Base-by-base conservation (phyloP, 352 stramenopile genomes). In the Phytophthora rubi region DNA sequence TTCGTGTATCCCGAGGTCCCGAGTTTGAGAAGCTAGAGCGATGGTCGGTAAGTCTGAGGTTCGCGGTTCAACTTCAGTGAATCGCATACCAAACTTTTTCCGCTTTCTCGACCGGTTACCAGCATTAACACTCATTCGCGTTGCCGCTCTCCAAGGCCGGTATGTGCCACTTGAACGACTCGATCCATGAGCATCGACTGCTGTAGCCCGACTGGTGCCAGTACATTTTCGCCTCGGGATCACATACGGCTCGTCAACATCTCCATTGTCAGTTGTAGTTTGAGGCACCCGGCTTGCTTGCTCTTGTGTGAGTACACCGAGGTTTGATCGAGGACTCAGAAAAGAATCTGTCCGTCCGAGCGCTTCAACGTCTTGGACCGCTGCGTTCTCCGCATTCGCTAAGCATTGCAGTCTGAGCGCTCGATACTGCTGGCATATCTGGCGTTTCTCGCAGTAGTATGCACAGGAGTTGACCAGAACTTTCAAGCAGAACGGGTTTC, bases 391-490 rank as follows among this genome's bases (percentile, higher is more conserved):
- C 47, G 59, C 66, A 26, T 68, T 76, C 37, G 59, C 47, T 28
- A 48, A 61, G 57, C 79, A 88, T 48, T 86, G 73, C 47, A 89
- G 48, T 47, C 65, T 54, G 42, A 91, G 26, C 1, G 65, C 71
- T 35, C 83, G 81, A 53, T 83, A 82, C 37, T 74, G 61, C 61
- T 89, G 83, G 44, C 83, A 91, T n/a, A 82, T 53, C 23, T 26
- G 12, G 30, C 62, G 80, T 13, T 77, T 65, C 30, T 81, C 71
- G 49, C 81, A 91, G 60, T 77, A 91, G 5, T 48, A 52, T 16
- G 63, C 55, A 16, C 68, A 66, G n/a, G 51, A 61, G 61, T 78
- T 89, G 18, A 15, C 26, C 48, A 88, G 53, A 32, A 15, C 39
- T 5, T 53, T 57, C 16, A 59, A 55, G 26, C 81, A 91, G 57